Base-by-base conservation (phyloP, 345 rosid genomes). In the Brassica incana region DNA sequence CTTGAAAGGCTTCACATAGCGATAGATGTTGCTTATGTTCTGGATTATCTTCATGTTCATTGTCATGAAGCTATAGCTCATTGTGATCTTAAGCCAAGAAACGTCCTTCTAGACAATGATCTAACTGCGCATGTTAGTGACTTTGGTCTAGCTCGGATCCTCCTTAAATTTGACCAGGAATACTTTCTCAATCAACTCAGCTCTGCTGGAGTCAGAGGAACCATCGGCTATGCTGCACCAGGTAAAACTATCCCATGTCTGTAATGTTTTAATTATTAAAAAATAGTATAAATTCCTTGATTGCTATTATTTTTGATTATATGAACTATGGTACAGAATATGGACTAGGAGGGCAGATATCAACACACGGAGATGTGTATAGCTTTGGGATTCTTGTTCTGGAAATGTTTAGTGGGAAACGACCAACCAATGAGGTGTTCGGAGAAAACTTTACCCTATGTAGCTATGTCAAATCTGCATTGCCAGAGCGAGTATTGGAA, bases 1-100 rank as follows among this genome's bases (percentile, higher is more conserved):
- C 6, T 45, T 61, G 80, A 85, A 71, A 80, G 86, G 70, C 78
- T 87, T 0, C 6, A 1, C 56, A 50, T 85, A 0, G 78, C 75
- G 0, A 80, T 78, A 3, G 85, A 85, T 7, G 74, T 77, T 33
- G 80, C 75, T 15, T 68, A 62, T 29, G 80, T 69, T 61, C 61
- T 77, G 63, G 80, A 69, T 0, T 77, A 77, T 61, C 74, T 77
- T 59, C 80, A 77, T 69, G 40, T 40, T 69, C 48, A 59, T 77
- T 77, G 75, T 2, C 45, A 69, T 59, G 61, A 38, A 8, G 18
- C 69, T 10, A 69, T 77, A 14, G 75, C 33, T n/a, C 69, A 77
- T 30, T 80, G 76, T 3, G 52, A 43, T 43, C 52, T 43, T 11
- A 43, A 43, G 5, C 83, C 78, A 35, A 74, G 71, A 35, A 80